Evolutionary conservation across 805 yeast species (phyloP).

Genomic region (Yarrowia sp.): DNA sequence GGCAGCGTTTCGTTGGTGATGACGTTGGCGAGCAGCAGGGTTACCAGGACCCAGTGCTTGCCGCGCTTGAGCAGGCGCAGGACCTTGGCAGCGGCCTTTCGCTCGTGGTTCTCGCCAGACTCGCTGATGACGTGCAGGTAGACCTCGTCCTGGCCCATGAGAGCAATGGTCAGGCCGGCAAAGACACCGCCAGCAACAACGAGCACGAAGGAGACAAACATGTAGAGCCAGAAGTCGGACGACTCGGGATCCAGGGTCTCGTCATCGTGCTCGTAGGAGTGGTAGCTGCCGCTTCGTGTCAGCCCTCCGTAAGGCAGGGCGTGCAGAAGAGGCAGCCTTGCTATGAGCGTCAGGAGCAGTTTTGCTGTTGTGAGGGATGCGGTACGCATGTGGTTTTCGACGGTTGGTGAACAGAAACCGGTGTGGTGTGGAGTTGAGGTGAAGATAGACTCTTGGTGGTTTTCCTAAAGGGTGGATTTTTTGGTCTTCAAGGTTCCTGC

Average conservation of each 20-base stretch:
- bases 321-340: conserved; percentile 26
- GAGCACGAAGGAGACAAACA: conserved; percentile 37
- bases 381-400: not conserved
- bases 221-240: conserved; percentile 36
- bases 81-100: conserved; percentile 67
- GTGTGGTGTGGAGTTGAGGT: not conserved
- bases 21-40: conserved; percentile 78
- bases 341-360: conserved; percentile 22
- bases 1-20: conserved; percentile 94
- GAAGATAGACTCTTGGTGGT: not conserved
- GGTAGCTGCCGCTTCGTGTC: conserved; percentile 17
- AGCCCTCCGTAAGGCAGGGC: conserved; percentile 21
- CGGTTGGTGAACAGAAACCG: not conserved
- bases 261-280: not conserved
- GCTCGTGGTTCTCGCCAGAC: conserved; percentile 69
- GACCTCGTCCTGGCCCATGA: conserved; percentile 98
- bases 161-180: conserved; percentile 72
- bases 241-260: conserved; percentile 26
- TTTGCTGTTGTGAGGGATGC: conserved; percentile 24
- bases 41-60: conserved; percentile 95
- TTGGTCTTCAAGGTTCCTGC: conserved; percentile 7
- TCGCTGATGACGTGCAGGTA: conserved; percentile 85
- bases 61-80: conserved; percentile 71
- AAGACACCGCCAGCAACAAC: conserved; percentile 43
- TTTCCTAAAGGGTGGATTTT: not conserved